phyloP scores from a whole-genome alignment of 108 stramenopile genomes.

The Fistulifera pelliculosa region DNA sequence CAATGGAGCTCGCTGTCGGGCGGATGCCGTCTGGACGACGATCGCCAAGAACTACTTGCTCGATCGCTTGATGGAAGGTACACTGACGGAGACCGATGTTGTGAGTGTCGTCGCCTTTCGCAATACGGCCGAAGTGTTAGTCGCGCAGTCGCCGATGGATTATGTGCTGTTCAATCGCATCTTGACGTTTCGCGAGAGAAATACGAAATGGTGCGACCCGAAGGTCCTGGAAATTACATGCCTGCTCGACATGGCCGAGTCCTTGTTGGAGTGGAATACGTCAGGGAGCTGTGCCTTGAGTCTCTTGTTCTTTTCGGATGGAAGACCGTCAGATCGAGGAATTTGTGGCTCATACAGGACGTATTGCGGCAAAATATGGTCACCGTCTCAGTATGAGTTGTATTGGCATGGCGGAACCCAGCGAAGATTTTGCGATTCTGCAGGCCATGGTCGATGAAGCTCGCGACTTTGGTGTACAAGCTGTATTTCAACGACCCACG shows the following conservation, averaged over 20 bases:
- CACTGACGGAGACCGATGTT: conserved; percentile 8
- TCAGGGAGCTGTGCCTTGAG: conserved; percentile 20
- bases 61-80: conserved; percentile 7
- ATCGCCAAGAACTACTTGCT: conserved; percentile 35
- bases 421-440: conserved; percentile 27
- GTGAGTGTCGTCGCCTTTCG: conserved; percentile 30
- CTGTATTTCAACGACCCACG: conserved; percentile 27
- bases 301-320: conserved; percentile 43
- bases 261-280: conserved; percentile 13
- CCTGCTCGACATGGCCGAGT: conserved; percentile 21
- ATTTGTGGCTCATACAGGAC: not conserved
- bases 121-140: conserved; percentile 19
- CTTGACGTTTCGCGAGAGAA: conserved; percentile 24
- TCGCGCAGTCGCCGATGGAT: conserved; percentile 20
- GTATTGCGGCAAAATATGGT: conserved; percentile 26
- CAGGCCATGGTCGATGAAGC: conserved; percentile 31
- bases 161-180: conserved; percentile 35
- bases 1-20: conserved; percentile 30
- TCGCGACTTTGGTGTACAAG: conserved; percentile 17
- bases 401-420: conserved; percentile 32
- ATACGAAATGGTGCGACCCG: conserved; percentile 18
- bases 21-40: conserved; percentile 44
- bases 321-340: conserved; percentile 24
- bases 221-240: conserved; percentile 26
- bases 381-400: conserved; percentile 28